Conservation (phyloP, 371 early-diverging fungal species). For the Phascolomyces articulosus region DNA sequence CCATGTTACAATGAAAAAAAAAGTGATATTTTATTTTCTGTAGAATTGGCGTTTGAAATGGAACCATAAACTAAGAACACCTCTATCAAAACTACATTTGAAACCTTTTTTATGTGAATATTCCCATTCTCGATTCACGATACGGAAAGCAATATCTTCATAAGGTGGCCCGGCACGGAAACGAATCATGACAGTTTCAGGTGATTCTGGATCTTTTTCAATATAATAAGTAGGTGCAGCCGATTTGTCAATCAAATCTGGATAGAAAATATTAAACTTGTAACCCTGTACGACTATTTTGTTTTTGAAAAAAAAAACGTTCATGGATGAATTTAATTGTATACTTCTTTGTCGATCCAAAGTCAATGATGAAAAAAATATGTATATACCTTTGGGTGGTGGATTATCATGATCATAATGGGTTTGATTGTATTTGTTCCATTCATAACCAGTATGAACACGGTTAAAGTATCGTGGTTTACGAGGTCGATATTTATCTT, state of each 20-base stretch:
- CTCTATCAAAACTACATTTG: slow-evolving; percentile 87
- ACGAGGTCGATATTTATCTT: slow-evolving; percentile 92
- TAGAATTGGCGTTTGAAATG: slow-evolving; percentile 89
- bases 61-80: slow-evolving; percentile 92
- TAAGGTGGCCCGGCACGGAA: slow-evolving; percentile 96
- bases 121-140: slow-evolving; percentile 97
- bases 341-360: too few species aligned
- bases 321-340: too few species aligned
- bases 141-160: slow-evolving; percentile 94
- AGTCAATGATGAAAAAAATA: too few species aligned
- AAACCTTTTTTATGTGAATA: slow-evolving; percentile 91
- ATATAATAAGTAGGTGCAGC: slow-evolving; percentile 87
- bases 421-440: slow-evolving; percentile 98
- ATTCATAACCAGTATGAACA: slow-evolving; percentile 95
- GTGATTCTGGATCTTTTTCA: slow-evolving; percentile 73
- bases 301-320: too few species aligned
- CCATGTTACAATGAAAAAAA: too few species aligned
- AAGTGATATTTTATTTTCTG: slow-evolving; percentile 55
- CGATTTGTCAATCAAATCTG: slow-evolving; percentile 91
- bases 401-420: slow-evolving; percentile 97
- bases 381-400: slow-evolving; percentile 86
- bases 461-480: slow-evolving; percentile 95
- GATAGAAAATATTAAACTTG: slow-evolving; percentile 96
- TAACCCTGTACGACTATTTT: slow-evolving; percentile 88
- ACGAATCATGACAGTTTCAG: slow-evolving; percentile 82